These are phyloP conservation scores for Amborella trichopoda DNA, from an alignment of 164 flowering plant genomes.

Conservation along the genomic window DNA sequence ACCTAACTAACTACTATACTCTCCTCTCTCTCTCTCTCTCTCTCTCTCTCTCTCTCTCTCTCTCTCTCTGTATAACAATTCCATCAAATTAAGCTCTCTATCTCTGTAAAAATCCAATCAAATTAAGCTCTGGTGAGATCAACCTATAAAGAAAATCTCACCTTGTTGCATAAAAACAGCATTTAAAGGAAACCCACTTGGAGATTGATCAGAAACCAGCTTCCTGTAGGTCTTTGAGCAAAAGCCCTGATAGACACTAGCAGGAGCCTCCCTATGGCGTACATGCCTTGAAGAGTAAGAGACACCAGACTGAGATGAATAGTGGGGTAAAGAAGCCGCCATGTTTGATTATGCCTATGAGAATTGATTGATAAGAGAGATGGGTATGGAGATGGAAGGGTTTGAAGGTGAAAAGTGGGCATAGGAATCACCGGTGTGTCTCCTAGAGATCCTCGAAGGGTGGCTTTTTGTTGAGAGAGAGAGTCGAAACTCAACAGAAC, in stretches of 20 bases:
- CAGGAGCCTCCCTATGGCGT: background rate
- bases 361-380: background rate
- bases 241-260: slow-evolving; percentile 5
- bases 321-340: slow-evolving; percentile 10
- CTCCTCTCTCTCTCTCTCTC: background rate
- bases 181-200: slow-evolving; percentile 6
- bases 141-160: background rate
- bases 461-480: slow-evolving; percentile 4
- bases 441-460: slow-evolving; percentile 19
- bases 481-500: too few relatives aligned
- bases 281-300: slow-evolving; percentile 6
- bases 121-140: background rate
- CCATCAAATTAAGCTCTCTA: background rate
- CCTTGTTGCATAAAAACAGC: slow-evolving; percentile 17
- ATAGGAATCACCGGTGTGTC: slow-evolving; percentile 11
- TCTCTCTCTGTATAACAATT: background rate
- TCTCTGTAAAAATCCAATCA: background rate
- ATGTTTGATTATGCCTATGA: background rate
- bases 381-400: background rate
- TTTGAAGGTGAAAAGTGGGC: background rate
- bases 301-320: slow-evolving; percentile 8
- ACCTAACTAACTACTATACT: background rate
- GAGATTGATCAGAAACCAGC: slow-evolving; percentile 4
- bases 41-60: background rate
- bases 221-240: background rate